These are phyloP conservation scores for Macrolepiota dolichaula DNA, from an alignment of 768 basidiomycete genomes.

Conservation along the genomic window DNA sequence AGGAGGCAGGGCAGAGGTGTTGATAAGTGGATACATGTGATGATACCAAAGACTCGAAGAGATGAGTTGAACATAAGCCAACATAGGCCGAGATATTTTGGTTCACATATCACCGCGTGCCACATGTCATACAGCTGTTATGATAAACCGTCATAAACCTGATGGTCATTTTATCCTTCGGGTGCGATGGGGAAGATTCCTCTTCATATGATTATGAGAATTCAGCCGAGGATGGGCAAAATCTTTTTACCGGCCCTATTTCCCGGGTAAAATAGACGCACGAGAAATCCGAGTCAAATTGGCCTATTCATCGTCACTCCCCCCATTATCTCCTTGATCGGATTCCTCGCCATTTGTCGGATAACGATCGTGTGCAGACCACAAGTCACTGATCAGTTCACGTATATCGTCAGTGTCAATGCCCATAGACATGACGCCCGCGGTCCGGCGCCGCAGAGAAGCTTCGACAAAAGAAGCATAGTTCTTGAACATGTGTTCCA, in stretches of 20 bases:
- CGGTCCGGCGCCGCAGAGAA: constrained; percentile 36
- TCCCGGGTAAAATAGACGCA: constrained; percentile 4
- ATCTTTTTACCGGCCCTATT: neutral
- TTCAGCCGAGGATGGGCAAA: neutral
- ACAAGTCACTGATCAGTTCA: constrained; percentile 55
- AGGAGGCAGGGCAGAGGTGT: neutral
- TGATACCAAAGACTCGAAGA: no score
- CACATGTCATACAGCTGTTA: neutral
- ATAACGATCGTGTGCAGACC: constrained; percentile 53
- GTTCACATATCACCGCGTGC: neutral
- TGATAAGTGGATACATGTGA: neutral
- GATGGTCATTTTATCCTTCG: neutral
- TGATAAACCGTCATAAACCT: neutral
- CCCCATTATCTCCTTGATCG: constrained; percentile 17
- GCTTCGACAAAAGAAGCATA: constrained; percentile 52
- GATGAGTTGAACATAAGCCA: no score
- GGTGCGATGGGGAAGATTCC: neutral
- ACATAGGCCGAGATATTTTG: neutral
- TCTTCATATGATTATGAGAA: neutral
- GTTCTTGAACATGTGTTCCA: constrained; percentile 37
- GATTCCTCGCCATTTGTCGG: constrained; percentile 25
- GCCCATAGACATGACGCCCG: constrained; percentile 29
- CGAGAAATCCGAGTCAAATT: neutral
- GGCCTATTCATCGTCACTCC: constrained; percentile 15
- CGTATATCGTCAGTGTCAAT: constrained; percentile 54